Conservation (phyloP, 257 asterid species). For the Plantago ovata region DNA sequence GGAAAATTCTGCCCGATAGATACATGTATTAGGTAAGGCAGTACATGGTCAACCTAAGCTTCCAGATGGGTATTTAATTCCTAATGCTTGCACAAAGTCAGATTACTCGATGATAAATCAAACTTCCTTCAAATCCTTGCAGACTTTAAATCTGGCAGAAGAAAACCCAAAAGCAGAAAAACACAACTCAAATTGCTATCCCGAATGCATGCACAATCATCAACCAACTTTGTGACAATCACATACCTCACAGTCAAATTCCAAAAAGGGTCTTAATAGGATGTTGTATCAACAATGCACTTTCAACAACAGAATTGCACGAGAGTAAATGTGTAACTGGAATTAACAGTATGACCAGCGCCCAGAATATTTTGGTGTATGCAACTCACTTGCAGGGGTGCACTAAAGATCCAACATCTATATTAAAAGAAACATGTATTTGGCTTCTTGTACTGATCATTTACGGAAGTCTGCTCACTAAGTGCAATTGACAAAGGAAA, state of each 20-base stretch:
- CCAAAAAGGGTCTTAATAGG: slow-evolving; percentile 33
- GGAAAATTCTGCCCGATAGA: slow-evolving; percentile 26
- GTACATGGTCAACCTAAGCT: slow-evolving; percentile 29
- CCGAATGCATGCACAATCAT: slow-evolving; percentile 8
- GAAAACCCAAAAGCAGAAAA: slow-evolving; percentile 10
- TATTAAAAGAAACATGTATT: slow-evolving; percentile 38
- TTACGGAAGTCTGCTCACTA: slow-evolving; percentile 46
- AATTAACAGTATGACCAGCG: slow-evolving; percentile 23
- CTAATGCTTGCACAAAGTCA: slow-evolving; percentile 24
- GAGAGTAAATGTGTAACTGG: slow-evolving; percentile 27
- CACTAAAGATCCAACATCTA: slow-evolving; percentile 51
- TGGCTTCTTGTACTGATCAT: slow-evolving; percentile 46
- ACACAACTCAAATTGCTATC: slow-evolving; percentile 8
- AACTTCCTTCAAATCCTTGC: slow-evolving; percentile 32
- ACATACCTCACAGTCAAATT: slow-evolving; percentile 46
- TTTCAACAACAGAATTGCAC: slow-evolving; percentile 28
- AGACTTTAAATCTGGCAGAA: slow-evolving; percentile 34
- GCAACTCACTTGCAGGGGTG: slow-evolving; percentile 50
- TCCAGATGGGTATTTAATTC: slow-evolving; percentile 19
- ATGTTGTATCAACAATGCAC: slow-evolving; percentile 36
- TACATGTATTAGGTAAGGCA: slow-evolving; percentile 23
- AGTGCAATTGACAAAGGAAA: slow-evolving; percentile 84
- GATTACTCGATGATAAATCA: slow-evolving; percentile 21
- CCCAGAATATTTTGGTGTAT: slow-evolving; percentile 13
- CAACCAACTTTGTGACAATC: slow-evolving; percentile 1